Conservation (phyloP, 495 filamentous ascomycete species). For the Cryomyces minteri region DNA sequence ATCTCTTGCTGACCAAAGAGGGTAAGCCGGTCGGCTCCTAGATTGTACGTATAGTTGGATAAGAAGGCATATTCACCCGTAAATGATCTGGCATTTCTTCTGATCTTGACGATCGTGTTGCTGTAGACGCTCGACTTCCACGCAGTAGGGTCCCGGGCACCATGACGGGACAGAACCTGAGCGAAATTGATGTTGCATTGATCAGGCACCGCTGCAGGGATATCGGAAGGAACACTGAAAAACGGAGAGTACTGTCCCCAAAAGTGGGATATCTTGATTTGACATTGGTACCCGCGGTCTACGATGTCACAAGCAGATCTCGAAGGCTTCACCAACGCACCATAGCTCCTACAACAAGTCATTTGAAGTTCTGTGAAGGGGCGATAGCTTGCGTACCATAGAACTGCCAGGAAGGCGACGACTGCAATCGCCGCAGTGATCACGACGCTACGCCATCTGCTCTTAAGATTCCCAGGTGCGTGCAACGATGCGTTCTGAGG, state of each 20-base stretch:
- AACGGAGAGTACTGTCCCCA: slow-evolving; percentile 85
- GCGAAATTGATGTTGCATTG: slow-evolving; percentile 58
- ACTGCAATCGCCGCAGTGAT: too few relatives aligned
- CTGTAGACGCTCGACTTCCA: slow-evolving; percentile 27
- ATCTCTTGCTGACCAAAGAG: slow-evolving; percentile 53
- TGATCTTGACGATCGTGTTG: slow-evolving; percentile 30
- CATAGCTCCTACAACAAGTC: too few relatives aligned
- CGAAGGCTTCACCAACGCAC: not conserved
- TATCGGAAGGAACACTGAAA: slow-evolving; percentile 48
- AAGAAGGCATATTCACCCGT: slow-evolving; percentile 43
- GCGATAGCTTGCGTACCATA: too few relatives aligned
- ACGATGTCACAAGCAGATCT: slow-evolving; percentile 33
- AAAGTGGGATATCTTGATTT: slow-evolving; percentile 37
- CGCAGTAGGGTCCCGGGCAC: slow-evolving; percentile 59
- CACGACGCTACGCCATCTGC: too few relatives aligned
- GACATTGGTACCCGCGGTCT: slow-evolving; percentile 44
- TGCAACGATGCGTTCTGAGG: too few relatives aligned
- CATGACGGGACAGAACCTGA: slow-evolving; percentile 65
- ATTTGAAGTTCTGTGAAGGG: too few relatives aligned
- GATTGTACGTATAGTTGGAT: slow-evolving; percentile 44
- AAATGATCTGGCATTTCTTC: slow-evolving; percentile 35
- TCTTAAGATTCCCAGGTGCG: too few relatives aligned
- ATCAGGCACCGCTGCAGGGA: slow-evolving; percentile 35
- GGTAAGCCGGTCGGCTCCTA: slow-evolving; percentile 62
- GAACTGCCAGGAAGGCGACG: not conserved